Evolutionary conservation across 306 rosid genomes (phyloP).

Genomic region (Acmispon strigosus): DNA sequence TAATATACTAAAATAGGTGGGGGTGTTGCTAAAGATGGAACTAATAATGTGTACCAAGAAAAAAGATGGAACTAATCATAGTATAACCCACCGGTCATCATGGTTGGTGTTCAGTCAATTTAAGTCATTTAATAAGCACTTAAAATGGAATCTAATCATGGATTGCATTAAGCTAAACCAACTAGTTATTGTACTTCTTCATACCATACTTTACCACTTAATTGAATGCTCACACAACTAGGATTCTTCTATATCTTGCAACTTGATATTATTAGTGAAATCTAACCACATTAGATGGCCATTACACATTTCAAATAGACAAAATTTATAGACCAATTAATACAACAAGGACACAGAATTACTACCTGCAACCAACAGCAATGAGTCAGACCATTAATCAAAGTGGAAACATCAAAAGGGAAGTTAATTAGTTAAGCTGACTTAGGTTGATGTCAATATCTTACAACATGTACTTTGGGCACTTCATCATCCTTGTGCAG

Average conservation of each 20-base stretch:
- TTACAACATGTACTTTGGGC: not conserved
- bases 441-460: not conserved
- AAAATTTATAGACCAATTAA: not conserved
- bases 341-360: not conserved
- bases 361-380: not conserved
- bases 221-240: slow-evolving; percentile 18
- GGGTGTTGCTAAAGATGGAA: not conserved
- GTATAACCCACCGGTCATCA: not conserved
- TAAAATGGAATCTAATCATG: slow-evolving; percentile 24
- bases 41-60: too few relatives aligned
- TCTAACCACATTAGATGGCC: not conserved
- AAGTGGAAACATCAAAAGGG: not conserved
- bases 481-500: not conserved
- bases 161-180: slow-evolving; percentile 2
- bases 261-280: not conserved
- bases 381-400: not conserved
- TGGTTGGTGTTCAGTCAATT: slow-evolving; percentile 2
- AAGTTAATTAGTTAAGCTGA: not conserved
- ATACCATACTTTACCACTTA: not conserved
- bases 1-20: not conserved
- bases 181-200: not conserved
- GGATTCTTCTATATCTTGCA: not conserved
- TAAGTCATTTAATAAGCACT: not conserved
- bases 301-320: not conserved
- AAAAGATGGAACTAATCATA: not conserved